Conservation (phyloP, 345 rosid species). For the Citrus inodora region DNA sequence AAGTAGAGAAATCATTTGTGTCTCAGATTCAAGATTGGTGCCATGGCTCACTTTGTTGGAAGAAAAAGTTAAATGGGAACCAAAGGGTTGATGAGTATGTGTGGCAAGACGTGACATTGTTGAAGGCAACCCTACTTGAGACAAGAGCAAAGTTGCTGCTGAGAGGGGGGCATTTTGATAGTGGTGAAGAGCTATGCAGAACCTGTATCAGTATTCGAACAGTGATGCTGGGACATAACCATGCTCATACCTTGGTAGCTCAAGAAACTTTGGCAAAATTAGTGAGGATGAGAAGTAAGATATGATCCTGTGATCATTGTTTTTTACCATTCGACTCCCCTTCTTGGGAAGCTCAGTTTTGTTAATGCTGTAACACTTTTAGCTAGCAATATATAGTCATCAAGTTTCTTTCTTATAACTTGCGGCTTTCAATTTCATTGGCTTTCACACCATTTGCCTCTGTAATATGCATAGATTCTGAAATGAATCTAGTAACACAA, state of each 20-base stretch:
- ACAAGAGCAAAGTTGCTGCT: slow-evolving; percentile 83
- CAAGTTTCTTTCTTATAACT: slow-evolving; percentile 8
- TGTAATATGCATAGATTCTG: not conserved
- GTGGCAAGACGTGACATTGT: slow-evolving; percentile 86
- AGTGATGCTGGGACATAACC: slow-evolving; percentile 89
- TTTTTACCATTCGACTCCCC: not conserved
- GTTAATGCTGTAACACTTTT: slow-evolving; percentile 20
- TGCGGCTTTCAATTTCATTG: not conserved
- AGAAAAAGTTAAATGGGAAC: slow-evolving; percentile 47
- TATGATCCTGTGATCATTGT: slow-evolving; percentile 25
- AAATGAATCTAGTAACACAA: not conserved
- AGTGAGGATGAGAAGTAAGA: slow-evolving; percentile 91
- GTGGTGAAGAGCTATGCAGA: slow-evolving; percentile 80
- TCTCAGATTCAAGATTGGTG: slow-evolving; percentile 88
- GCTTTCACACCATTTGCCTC: not conserved
- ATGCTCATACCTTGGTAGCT: slow-evolving; percentile 78
- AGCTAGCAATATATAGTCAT: slow-evolving; percentile 8
- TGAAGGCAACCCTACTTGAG: slow-evolving; percentile 76
- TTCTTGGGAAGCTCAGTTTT: slow-evolving; percentile 25
- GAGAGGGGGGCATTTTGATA: slow-evolving; percentile 84
- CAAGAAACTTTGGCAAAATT: slow-evolving; percentile 87
- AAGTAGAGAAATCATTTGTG: slow-evolving; percentile 87
- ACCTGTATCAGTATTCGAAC: slow-evolving; percentile 89
- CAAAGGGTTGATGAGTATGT: slow-evolving; percentile 76
- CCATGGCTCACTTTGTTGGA: slow-evolving; percentile 85